Evolutionary conservation across 192 early-diverging fungal species (phyloP), one percentile per base, ranked within the genome.

Genomic region (Phlyctochytrium planicorne): DNA sequence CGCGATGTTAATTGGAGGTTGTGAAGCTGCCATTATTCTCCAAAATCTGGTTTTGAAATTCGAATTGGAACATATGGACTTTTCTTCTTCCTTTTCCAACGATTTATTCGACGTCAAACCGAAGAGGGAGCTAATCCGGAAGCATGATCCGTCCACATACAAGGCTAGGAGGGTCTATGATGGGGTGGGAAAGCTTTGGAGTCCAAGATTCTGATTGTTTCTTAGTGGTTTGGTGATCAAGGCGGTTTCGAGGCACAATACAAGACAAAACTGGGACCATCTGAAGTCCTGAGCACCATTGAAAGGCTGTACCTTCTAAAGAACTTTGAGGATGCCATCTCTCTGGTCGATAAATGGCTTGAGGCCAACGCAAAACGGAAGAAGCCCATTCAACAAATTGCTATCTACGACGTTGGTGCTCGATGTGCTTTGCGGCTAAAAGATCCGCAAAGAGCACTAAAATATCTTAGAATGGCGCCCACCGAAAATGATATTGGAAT

Each of bases 1-100:
- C 65, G 80, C 81, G 37, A 95, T 80, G 75, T 93, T 89, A 70
- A 97, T 92, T 10, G 76, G 76, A 65, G 73, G 75, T 40, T 65
- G 71, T 55, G 65, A 50, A 66, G 74, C 53, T 60, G 74, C 33
- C 32, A 47, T 57, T 4, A 27, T 24, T 57, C 27, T 14, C 6
- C 14, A 29, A 24, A 25, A 29, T 57, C 40, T 14, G 40, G 40
- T 50, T 10, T 14, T 10, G 55, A 25, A 57, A 20, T 57, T 29
- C 6, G 55, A 50, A n/a, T n/a, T n/a, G n/a, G n/a, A n/a, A n/a
- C n/a, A n/a, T n/a, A 50, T 50, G 40, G 40, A 50, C 40, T 50
- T 50, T n/a, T 10, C 40, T n/a, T 14, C 10, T n/a, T 14, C 12
- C 40, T 50, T 50, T n/a, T 10, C 10, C 40, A 10, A 14, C 40